Conservation (phyloP, 768 basidiomycete genomes). For the Tylopilus sp. region DNA sequence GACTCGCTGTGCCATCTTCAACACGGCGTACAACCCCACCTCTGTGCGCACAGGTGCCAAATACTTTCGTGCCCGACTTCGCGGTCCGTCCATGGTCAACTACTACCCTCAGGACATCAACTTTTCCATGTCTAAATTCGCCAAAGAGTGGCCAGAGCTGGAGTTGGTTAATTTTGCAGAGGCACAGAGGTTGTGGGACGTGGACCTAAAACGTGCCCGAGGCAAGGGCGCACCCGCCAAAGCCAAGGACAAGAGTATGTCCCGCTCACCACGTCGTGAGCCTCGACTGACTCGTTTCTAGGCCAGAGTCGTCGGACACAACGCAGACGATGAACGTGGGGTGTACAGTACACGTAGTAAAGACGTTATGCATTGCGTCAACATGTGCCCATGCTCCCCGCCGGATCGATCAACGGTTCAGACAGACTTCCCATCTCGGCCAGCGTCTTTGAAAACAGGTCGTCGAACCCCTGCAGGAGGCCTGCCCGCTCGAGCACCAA, state of each 20-base stretch:
- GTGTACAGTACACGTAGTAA: not conserved
- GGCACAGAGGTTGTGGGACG: conserved; percentile 57
- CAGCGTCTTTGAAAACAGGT: conserved; percentile 60
- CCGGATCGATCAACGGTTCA: conserved; percentile 22
- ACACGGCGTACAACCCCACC: conserved; percentile 85
- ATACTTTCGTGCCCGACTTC: conserved; percentile 77
- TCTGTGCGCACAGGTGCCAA: conserved; percentile 85
- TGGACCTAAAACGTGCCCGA: conserved; percentile 64
- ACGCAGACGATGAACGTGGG: conserved; percentile 36
- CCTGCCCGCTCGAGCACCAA: conserved; percentile 47
- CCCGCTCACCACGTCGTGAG: not conserved
- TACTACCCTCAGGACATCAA: conserved; percentile 75
- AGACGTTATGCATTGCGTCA: conserved; percentile 9
- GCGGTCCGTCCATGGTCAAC: conserved; percentile 79
- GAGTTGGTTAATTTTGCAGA: conserved; percentile 65
- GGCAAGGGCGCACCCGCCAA: conserved; percentile 85
- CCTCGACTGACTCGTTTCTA: conserved; percentile 18
- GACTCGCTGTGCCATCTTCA: conserved; percentile 72
- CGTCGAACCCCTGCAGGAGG: conserved; percentile 59
- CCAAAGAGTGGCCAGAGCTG: conserved; percentile 50
- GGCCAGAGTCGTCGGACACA: conserved; percentile 51
- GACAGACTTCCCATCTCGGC: conserved; percentile 51
- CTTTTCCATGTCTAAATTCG: conserved; percentile 51
- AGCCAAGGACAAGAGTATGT: conserved; percentile 63
- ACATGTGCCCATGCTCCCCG: conserved; percentile 19